Conservation (phyloP, 2,329 filamentous ascomycete genomes). For the Aspergillus puulaauensis region DNA sequence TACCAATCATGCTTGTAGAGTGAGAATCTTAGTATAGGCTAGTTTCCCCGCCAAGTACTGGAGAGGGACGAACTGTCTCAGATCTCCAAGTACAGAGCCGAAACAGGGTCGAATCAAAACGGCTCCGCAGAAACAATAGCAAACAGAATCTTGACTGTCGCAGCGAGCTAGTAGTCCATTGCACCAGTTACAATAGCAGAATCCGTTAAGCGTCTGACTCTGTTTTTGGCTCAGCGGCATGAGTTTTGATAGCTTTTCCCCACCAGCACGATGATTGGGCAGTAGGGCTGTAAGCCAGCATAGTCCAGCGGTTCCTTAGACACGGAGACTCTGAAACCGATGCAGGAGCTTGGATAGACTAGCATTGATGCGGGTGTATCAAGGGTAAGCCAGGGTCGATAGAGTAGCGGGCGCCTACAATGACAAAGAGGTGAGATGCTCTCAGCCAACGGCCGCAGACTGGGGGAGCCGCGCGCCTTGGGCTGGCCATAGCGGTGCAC, state of each 20-base stretch:
- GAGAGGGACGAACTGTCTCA: too few relatives aligned
- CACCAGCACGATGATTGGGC: not conserved
- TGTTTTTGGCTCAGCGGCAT: not conserved
- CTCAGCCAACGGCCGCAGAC: not conserved
- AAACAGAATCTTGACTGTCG: too few relatives aligned
- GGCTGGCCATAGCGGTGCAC: not conserved
- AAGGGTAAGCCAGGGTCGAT: not conserved
- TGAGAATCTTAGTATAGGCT: too few relatives aligned
- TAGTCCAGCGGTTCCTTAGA: not conserved
- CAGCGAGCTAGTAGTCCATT: not conserved
- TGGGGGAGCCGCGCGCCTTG: slow-evolving; percentile 4
- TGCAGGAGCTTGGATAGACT: too few relatives aligned
- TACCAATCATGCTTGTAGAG: too few relatives aligned
- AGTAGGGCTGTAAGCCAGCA: not conserved
- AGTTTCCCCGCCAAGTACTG: too few relatives aligned
- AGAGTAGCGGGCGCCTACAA: not conserved
- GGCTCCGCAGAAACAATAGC: too few relatives aligned
- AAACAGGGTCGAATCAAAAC: too few relatives aligned
- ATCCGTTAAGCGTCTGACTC: not conserved
- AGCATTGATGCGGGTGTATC: not conserved
- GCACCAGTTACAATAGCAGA: not conserved
- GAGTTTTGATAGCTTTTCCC: not conserved
- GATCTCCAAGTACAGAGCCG: too few relatives aligned
- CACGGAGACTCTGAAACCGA: not conserved
- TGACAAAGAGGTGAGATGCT: not conserved